phyloP scores from a whole-genome alignment of 1,284 basidiomycete species.

The Heterobasidion annosum region DNA sequence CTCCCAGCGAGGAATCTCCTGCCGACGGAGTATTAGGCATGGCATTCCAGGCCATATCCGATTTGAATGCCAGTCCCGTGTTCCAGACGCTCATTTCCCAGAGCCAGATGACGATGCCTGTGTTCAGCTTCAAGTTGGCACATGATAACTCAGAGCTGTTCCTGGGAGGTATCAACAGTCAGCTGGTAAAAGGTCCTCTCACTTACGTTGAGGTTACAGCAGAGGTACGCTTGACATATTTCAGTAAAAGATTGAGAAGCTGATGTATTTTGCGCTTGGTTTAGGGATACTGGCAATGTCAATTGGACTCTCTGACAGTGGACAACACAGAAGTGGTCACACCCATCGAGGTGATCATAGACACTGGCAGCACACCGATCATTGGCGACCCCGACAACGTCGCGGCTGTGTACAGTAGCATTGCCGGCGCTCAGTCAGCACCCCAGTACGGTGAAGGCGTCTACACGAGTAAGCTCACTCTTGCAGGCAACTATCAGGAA shows the following conservation, averaged over 20 bases:
- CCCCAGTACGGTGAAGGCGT: background rate
- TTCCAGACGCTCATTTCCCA: constrained; percentile 22
- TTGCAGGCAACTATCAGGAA: no score
- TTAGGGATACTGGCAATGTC: constrained; percentile 19
- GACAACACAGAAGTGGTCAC: constrained; percentile 6
- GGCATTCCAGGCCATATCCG: constrained; percentile 22
- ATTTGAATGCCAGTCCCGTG: constrained; percentile 18
- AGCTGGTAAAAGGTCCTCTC: constrained; percentile 12
- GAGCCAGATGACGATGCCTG: constrained; percentile 19
- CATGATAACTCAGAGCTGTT: constrained; percentile 22
- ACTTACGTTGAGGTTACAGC: constrained; percentile 15
- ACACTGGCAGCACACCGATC: constrained; percentile 6
- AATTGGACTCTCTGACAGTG: constrained; percentile 12
- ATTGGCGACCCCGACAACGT: background rate
- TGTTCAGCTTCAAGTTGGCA: constrained; percentile 36
- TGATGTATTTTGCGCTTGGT: background rate
- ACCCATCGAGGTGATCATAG: constrained; percentile 3
- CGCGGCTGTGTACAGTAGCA: background rate
- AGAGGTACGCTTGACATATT: constrained; percentile 7
- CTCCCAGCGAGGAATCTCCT: constrained; percentile 13
- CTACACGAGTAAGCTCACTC: constrained; percentile 7
- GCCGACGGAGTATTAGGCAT: constrained; percentile 21
- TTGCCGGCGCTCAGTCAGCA: constrained; percentile 2
- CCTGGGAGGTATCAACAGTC: constrained; percentile 26
- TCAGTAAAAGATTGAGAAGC: constrained; percentile 5